phyloP scores from a whole-genome alignment of 2,329 filamentous ascomycete genomes.

The Neofusicoccum laricinum region DNA sequence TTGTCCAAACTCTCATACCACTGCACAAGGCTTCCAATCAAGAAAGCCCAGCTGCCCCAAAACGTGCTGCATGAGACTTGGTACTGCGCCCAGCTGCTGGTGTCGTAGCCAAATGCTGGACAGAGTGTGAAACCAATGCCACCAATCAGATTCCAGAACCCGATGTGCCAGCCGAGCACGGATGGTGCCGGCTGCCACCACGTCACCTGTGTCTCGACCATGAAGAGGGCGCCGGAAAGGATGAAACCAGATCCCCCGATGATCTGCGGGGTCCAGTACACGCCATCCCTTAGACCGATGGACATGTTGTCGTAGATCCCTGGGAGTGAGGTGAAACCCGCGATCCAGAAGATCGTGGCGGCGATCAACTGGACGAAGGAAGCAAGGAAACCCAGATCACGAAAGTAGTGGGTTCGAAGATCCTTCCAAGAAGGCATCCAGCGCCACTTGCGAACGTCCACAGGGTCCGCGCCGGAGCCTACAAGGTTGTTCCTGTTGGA shows the following conservation, averaged over 20 bases:
- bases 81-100: conserved; percentile 31
- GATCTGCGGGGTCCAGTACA: conserved; percentile 63
- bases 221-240: conserved; percentile 57
- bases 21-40: conserved; percentile 32
- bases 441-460: conserved; percentile 41
- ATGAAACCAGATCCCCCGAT: conserved; percentile 63
- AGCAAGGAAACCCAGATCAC: conserved; percentile 62
- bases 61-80: conserved; percentile 31
- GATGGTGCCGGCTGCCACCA: conserved; percentile 60
- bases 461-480: conserved; percentile 17
- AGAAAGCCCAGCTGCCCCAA: conserved; percentile 35
- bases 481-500: conserved; percentile 32
- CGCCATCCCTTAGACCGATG: conserved; percentile 48
- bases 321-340: conserved; percentile 59
- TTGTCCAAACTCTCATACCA: conserved; percentile 36
- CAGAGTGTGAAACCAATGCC: conserved; percentile 58
- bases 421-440: conserved; percentile 61
- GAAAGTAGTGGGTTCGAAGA: conserved; percentile 58
- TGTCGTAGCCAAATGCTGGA: conserved; percentile 34
- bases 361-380: conserved; percentile 56
- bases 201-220: conserved; percentile 62
- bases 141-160: conserved; percentile 63
- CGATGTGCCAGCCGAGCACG: conserved; percentile 66
- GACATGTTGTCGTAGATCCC: conserved; percentile 53
- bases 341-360: conserved; percentile 63